Conservation (phyloP, 768 basidiomycete genomes). For the Rhizopogon rudus region DNA sequence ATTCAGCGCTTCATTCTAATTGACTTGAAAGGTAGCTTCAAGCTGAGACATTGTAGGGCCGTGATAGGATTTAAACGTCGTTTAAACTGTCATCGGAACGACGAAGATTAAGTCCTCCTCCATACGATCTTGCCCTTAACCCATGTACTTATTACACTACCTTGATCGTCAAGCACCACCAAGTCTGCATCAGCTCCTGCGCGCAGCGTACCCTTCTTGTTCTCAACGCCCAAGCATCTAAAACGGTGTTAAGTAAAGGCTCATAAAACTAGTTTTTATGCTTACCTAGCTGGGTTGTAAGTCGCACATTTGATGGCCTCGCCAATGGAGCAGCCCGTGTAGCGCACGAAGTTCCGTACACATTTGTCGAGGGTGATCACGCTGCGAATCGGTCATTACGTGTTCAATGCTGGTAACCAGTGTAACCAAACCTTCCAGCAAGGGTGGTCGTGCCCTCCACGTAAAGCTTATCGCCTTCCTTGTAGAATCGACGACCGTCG, state of each 20-base stretch:
- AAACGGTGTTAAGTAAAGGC: conserved; percentile 1
- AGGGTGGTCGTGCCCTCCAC: conserved; percentile 84
- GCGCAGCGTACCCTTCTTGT: conserved; percentile 75
- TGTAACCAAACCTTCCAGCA: conserved; percentile 66
- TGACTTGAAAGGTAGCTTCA: not conserved
- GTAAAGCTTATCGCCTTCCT: conserved; percentile 76
- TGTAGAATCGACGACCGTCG: conserved; percentile 73
- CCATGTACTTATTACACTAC: conserved; percentile 69
- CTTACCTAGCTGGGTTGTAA: conserved; percentile 75
- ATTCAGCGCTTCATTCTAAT: not conserved
- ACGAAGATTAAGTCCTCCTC: conserved; percentile 26
- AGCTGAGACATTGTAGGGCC: not conserved
- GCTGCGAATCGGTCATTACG: conserved; percentile 29
- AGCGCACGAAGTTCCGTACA: conserved; percentile 78
- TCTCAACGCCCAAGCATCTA: conserved; percentile 74
- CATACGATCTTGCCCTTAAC: conserved; percentile 73
- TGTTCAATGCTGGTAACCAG: not conserved
- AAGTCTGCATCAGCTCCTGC: conserved; percentile 87
- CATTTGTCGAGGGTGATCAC: conserved; percentile 82
- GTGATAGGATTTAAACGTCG: not conserved
- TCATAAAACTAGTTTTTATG: not conserved
- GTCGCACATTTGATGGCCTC: conserved; percentile 87
- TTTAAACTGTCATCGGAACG: not conserved
- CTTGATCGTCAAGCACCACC: conserved; percentile 65
- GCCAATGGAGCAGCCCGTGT: conserved; percentile 78